Evolutionary conservation across 2,329 filamentous ascomycete genomes (phyloP).

Genomic region (Aspergillus awamori): DNA sequence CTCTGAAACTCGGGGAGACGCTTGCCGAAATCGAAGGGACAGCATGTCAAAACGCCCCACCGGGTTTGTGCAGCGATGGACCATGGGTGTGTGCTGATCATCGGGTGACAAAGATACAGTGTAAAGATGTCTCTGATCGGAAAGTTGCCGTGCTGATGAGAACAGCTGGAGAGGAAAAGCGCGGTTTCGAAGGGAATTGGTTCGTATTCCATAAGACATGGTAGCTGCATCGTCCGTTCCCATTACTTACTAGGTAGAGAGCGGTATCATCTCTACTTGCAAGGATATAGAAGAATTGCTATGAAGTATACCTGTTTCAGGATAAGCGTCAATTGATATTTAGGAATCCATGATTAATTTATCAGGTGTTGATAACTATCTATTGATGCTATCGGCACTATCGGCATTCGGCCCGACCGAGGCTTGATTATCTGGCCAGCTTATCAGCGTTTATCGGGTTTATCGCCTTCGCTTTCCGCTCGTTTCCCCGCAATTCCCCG

Average conservation of each 20-base stretch:
- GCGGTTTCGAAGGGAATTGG: neutral
- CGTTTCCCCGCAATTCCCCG: neutral
- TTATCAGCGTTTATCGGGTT: neutral
- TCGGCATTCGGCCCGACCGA: neutral
- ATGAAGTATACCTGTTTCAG: too few species aligned
- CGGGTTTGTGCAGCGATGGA: neutral
- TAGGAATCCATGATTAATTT: too few species aligned
- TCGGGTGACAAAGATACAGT: neutral
- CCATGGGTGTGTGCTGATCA: constrained; percentile 4
- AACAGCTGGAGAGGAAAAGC: neutral
- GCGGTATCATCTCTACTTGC: too few species aligned
- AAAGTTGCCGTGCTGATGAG: neutral
- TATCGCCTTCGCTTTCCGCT: neutral
- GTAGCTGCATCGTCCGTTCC: neutral
- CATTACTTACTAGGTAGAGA: too few species aligned
- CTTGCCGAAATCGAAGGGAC: neutral
- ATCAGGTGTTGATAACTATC: too few species aligned
- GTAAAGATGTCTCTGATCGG: neutral
- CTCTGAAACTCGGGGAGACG: neutral
- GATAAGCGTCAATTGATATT: too few species aligned
- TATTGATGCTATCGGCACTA: neutral
- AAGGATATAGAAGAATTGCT: too few species aligned
- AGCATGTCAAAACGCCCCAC: neutral
- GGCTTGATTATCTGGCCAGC: neutral
- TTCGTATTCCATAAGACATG: neutral